These are phyloP conservation scores for Aeschynomene evenia DNA, from an alignment of 306 rosid genomes.

Conservation along the genomic window DNA sequence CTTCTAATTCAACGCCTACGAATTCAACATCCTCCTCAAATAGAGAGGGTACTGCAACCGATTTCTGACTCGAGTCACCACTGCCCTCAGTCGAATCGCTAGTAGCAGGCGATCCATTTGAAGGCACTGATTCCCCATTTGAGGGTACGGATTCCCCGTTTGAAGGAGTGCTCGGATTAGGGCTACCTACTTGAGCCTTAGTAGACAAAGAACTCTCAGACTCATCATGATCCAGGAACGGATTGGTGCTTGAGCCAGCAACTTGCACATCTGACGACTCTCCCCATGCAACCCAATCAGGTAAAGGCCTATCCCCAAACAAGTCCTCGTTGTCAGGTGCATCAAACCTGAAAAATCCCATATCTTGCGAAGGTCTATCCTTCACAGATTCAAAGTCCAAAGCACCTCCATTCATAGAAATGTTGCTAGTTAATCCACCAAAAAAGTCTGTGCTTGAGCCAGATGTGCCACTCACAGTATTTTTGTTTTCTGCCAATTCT, in stretches of 20 bases:
- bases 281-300: conserved; percentile 95
- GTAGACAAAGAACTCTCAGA: conserved; percentile 33
- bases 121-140: conserved; percentile 50
- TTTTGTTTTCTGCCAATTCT: conserved; percentile 58
- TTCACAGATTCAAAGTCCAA: conserved; percentile 45
- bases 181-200: conserved; percentile 41
- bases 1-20: conserved; percentile 90
- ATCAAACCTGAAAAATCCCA: conserved; percentile 82
- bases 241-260: conserved; percentile 71
- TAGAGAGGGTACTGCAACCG: conserved; percentile 61
- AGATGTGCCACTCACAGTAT: conserved; percentile 52
- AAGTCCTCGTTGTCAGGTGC: conserved; percentile 65
- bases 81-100: conserved; percentile 42
- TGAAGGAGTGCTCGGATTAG: conserved; percentile 39
- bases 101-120: conserved; percentile 64
- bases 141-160: conserved; percentile 47
- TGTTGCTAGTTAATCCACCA: conserved; percentile 44
- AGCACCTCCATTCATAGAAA: conserved; percentile 46
- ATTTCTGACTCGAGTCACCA: conserved; percentile 43
- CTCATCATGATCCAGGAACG: conserved; percentile 65
- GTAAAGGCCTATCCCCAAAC: conserved; percentile 76
- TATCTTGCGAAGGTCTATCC: conserved; percentile 58
- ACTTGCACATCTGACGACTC: conserved; percentile 70
- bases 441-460: conserved; percentile 48
- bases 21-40: conserved; percentile 96